These are phyloP conservation scores for Boehmeria nivea DNA, from an alignment of 306 rosid species.

Conservation along the genomic window DNA sequence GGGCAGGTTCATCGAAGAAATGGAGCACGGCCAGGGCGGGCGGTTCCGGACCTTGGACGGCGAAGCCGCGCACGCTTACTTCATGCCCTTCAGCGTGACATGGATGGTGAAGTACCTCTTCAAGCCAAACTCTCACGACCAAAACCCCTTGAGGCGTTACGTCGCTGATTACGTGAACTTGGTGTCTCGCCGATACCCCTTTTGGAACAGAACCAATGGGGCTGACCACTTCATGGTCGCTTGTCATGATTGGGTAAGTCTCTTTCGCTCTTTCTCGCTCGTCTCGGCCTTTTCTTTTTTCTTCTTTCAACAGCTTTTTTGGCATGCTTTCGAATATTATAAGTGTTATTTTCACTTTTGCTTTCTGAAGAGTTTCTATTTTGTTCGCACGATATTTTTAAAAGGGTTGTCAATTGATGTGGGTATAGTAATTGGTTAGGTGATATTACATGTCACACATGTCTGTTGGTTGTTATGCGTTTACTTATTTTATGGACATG, in stretches of 20 bases:
- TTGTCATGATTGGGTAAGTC: slow-evolving; percentile 87
- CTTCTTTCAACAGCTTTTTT: slow-evolving; percentile 19
- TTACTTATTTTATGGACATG: no score
- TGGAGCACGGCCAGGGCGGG: slow-evolving; percentile 44
- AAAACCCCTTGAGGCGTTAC: slow-evolving; percentile 42
- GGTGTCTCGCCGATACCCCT: slow-evolving; percentile 56
- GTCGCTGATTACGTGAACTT: slow-evolving; percentile 64
- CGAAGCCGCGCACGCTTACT: slow-evolving; percentile 54
- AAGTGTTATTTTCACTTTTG: slow-evolving; percentile 4
- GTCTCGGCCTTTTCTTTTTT: neutral
- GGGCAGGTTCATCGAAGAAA: slow-evolving; percentile 80
- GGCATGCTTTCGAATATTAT: slow-evolving; percentile 15
- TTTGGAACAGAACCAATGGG: slow-evolving; percentile 77
- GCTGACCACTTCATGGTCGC: slow-evolving; percentile 92
- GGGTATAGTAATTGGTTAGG: no score
- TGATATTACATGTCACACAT: no score
- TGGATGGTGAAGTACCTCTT: slow-evolving; percentile 89
- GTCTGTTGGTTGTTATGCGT: no score
- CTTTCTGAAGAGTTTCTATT: neutral
- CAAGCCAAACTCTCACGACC: slow-evolving; percentile 28
- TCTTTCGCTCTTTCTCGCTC: slow-evolving; percentile 5
- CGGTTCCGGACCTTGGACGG: slow-evolving; percentile 56
- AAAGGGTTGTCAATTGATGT: no score
- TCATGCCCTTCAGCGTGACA: slow-evolving; percentile 81
- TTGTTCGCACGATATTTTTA: no score